Evolutionary conservation across 2,329 filamentous ascomycete genomes (phyloP), one percentile per base, ranked within the genome.

Genomic region (Monosporascus sp.): DNA sequence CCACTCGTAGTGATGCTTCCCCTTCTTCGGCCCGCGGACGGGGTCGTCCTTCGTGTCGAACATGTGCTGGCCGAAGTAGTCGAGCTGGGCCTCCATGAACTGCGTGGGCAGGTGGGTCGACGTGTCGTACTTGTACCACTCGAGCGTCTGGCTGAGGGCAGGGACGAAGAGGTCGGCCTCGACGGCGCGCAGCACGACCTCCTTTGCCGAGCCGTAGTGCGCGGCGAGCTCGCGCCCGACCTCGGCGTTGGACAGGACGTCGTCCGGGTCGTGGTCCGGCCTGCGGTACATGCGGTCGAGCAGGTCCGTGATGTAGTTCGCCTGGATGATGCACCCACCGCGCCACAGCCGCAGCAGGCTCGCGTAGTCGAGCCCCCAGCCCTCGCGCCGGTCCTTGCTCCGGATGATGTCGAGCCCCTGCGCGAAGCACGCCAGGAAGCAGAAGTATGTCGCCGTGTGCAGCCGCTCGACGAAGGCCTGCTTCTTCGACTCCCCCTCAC

Each of bases 31-130:
- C 53, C 74, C 68, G 2, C 78, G 76, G 2, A 75, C 70, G 48
- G 73, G 74, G 47, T 84, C 79, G 2, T 75, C 75, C 58, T 78
- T 78, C 56, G 76, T 72, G 63, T 88, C 83, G 63, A 81, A 89
- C 70, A 79, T 81, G 65, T 89, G 85, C 38, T 78, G 76, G 0
- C 86, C 85, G 64, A 89, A 89, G 62, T 83, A 88, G 63, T 89
- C 85, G 65, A 89, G 70, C 70, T 89, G 78, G 0, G 85, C 85
- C 68, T 89, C 85, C 70, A 85, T 84, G 63, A 89, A 88, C 52
- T 80, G 77, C 4, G 84, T 88, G 0, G 85, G 85, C 35, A 89
- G 65, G 54, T 78, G 76, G 3, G 77, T 80, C 17, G 79, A 79
- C 1, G 76, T 79, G 27, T 75, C 75, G 50, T 85, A 85, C 68